Evolutionary conservation across 2,329 filamentous ascomycete species (phyloP), one percentile per base, ranked within the genome.

Genomic region (Amesomyces nigricolor): DNA sequence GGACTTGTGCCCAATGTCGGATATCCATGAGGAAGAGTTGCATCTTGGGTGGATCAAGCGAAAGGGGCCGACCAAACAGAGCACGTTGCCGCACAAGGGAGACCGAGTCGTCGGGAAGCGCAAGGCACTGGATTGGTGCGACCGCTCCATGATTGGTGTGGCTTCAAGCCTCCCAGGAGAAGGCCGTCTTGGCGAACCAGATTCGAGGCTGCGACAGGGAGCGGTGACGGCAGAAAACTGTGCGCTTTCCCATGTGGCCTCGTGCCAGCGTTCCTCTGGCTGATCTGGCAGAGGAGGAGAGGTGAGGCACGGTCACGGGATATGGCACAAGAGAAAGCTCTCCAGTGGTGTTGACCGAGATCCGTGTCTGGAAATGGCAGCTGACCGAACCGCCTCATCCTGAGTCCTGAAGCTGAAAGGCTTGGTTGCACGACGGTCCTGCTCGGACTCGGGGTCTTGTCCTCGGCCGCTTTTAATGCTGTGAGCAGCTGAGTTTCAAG

Each of bases 41-140:
- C 32, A 42, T 17, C 26, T 29, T 50, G 45, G 37, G 52, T 49
- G 51, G 47, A 49, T 26, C 29, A 32, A 50, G 47, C 54, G 38
- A 55, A 50, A 47, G 51, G 51, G 49, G 48, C 47, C 39, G 45
- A 46, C 60, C 54, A 59, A 26, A 58, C 59, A 54, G 53, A 61
- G 58, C 59, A 58, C 59, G 53, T 57, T 58, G 47, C 30, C 45
- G 44, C 47, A 40, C 19, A 40, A 54, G 44, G 40, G 45, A 56
- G 55, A 55, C 55, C 58, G 50, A 62, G 51, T 52, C 40, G 53
- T 38, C 43, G 54, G 53, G 19, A 51, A 39, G 14, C 47, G 40
- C 22, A 32, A 32, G 19, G 47, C 11, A 29, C 22, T 35, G 32
- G 32, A 14, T 29, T 45, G 30, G 8, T 38, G 29, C 26, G 22